Evolutionary conservation across 2,329 filamentous ascomycete species (phyloP).

Genomic region (Penicillium verrucosum): DNA sequence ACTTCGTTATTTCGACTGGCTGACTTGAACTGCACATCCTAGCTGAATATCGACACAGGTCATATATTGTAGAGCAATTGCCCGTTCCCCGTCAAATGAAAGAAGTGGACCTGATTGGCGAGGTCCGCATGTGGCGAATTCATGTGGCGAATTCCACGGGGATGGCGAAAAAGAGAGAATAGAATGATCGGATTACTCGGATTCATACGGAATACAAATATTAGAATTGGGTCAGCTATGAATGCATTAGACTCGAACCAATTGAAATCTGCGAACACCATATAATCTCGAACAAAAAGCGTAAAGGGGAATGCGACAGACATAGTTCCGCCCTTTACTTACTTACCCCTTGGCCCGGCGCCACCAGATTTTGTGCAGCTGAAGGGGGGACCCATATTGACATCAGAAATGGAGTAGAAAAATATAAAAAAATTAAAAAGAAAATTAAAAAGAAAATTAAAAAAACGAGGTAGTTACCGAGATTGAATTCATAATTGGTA

Average conservation of each 20-base stretch:
- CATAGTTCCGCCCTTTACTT: background rate
- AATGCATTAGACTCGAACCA: background rate
- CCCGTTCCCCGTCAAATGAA: background rate
- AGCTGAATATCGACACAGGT: background rate
- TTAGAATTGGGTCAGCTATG: background rate
- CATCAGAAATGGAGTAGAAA: slow-evolving; percentile 18
- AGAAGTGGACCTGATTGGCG: background rate
- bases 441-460: no score
- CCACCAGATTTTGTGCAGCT: slow-evolving; percentile 19
- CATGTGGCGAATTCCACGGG: slow-evolving; percentile 6
- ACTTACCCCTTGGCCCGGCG: slow-evolving; percentile 4
- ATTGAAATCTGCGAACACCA: background rate
- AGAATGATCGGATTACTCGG: background rate
- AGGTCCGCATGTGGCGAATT: slow-evolving; percentile 6
- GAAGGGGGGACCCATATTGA: slow-evolving; percentile 10
- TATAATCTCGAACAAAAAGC: background rate
- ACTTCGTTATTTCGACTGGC: background rate
- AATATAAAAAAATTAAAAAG: background rate
- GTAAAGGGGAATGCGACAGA: background rate
- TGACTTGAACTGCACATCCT: background rate
- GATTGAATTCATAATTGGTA: background rate
- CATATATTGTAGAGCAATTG: background rate
- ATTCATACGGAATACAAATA: background rate
- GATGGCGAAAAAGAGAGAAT: background rate
- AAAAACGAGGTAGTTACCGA: background rate